phyloP scores from a whole-genome alignment of 805 yeast species.

The Metschnikowia similis region DNA sequence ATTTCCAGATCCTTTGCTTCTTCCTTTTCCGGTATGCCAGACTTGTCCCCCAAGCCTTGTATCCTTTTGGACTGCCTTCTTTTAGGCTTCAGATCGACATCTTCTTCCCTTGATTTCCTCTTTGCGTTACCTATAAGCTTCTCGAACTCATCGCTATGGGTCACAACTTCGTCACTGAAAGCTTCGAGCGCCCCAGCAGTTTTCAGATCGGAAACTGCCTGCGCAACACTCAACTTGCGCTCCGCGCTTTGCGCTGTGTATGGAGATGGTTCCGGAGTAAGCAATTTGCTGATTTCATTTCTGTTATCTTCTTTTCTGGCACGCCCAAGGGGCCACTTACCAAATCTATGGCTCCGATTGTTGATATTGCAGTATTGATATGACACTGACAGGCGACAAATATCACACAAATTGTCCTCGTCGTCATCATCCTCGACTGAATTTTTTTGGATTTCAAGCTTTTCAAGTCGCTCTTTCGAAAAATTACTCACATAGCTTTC shows the following conservation, averaged over 20 bases:
- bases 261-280: conserved; percentile 40
- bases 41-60: conserved; percentile 4
- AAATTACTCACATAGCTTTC: conserved; percentile 15
- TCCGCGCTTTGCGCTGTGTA: conserved; percentile 12
- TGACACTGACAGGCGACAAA: conserved; percentile 46
- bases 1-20: not conserved
- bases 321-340: conserved; percentile 16
- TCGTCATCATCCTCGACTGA: conserved; percentile 22
- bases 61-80: conserved; percentile 9
- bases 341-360: conserved; percentile 19
- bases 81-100: not conserved
- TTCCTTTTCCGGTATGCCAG: conserved; percentile 3
- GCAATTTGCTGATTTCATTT: conserved; percentile 21
- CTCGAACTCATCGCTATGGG: conserved; percentile 13
- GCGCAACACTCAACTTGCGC: conserved; percentile 3
- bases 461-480: conserved; percentile 19
- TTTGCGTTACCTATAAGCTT: conserved; percentile 14
- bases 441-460: not conserved
- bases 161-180: conserved; percentile 3
- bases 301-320: conserved; percentile 3
- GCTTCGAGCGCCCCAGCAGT: conserved; percentile 8
- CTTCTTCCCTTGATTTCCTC: conserved; percentile 10
- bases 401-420: conserved; percentile 44
- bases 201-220: conserved; percentile 8
- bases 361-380: conserved; percentile 45